phyloP scores from a whole-genome alignment of 164 flowering plant genomes.

The Stephania cephalantha region DNA sequence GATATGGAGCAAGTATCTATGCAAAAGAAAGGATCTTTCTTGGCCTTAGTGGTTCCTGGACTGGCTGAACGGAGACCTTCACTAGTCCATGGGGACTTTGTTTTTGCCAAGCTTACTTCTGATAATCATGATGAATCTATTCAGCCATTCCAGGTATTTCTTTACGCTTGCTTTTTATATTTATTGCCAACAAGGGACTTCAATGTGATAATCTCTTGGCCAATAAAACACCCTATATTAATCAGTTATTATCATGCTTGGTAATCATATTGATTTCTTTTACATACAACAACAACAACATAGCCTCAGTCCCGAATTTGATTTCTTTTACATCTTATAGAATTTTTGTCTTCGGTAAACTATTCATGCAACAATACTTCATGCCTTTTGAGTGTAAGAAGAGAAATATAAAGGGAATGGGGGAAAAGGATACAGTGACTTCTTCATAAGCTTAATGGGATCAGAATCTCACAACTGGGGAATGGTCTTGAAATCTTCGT shows the following conservation, averaged over 20 bases:
- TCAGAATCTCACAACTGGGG: background rate
- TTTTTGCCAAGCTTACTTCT: conserved; percentile 46
- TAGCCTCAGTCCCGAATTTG: too few relatives aligned
- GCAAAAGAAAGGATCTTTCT: conserved; percentile 38
- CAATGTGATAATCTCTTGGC: background rate
- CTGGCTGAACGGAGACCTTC: conserved; percentile 97
- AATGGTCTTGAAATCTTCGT: background rate
- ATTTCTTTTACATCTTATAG: background rate
- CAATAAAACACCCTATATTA: background rate
- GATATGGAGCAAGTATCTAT: conserved; percentile 68
- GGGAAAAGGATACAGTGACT: background rate
- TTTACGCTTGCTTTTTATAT: background rate
- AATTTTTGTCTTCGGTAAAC: background rate
- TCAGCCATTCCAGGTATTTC: conserved; percentile 51
- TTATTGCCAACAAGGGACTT: background rate
- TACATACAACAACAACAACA: too few relatives aligned
- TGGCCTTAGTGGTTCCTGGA: conserved; percentile 84
- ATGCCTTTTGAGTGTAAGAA: too few relatives aligned
- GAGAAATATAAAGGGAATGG: background rate
- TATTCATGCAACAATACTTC: background rate
- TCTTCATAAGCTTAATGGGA: background rate
- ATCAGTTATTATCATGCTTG: background rate
- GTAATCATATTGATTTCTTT: background rate
- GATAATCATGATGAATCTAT: conserved; percentile 16
- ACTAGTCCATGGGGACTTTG: conserved; percentile 65